Conservation (phyloP, 345 rosid species). For the Ricinus communis region DNA sequence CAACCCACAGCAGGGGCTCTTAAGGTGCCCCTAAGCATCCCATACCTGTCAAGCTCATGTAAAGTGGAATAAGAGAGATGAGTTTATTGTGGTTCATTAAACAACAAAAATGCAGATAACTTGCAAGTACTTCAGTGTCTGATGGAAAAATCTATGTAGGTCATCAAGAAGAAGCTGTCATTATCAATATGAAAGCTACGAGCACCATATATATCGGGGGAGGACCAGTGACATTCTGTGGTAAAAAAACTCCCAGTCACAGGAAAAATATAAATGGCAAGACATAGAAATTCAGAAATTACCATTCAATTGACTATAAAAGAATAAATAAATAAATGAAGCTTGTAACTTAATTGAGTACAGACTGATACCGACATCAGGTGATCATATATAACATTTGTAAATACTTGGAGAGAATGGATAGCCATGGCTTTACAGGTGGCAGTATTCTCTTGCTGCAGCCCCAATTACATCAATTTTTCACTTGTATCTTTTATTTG, state of each 20-base stretch:
- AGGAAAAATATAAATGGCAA: not conserved
- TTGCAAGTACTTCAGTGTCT: not conserved
- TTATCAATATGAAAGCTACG: not conserved
- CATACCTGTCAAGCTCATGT: constrained; percentile 49
- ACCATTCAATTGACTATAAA: not conserved
- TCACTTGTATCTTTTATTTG: not conserved
- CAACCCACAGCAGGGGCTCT: constrained; percentile 84
- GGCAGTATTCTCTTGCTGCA: not conserved
- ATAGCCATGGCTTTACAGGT: no score
- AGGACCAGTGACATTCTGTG: not conserved
- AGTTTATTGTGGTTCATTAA: not conserved
- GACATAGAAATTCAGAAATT: not conserved
- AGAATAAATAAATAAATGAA: no score
- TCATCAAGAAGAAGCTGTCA: not conserved
- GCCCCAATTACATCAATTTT: not conserved
- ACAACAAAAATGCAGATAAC: no score
- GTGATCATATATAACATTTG: no score
- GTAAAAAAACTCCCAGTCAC: not conserved
- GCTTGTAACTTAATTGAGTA: not conserved
- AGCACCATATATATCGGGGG: not conserved
- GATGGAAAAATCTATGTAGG: not conserved
- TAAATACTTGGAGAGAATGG: no score
- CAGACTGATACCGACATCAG: not conserved
- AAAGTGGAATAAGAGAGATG: constrained; percentile 1
- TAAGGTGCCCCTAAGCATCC: constrained; percentile 73